Conservation (phyloP, 148 eudicot genomes). For the Spergularia bocconei region DNA sequence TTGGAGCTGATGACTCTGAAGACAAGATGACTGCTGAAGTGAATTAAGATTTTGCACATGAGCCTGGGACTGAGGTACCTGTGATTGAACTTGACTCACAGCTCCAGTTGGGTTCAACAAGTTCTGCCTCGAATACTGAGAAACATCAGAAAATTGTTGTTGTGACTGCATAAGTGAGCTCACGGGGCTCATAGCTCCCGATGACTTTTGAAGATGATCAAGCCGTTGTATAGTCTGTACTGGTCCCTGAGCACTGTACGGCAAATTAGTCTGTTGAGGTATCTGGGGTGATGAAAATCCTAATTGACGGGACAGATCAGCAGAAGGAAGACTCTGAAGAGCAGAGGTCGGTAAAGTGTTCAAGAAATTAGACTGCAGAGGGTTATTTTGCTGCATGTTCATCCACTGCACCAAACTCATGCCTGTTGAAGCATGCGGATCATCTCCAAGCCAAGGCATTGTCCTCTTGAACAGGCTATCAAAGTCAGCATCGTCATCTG, state of each 20-base stretch:
- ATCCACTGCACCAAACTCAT: slow-evolving; percentile 87
- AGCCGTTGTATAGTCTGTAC: slow-evolving; percentile 48
- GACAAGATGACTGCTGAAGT: slow-evolving; percentile 51
- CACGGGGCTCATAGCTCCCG: slow-evolving; percentile 39
- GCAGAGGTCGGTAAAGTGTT: slow-evolving; percentile 51
- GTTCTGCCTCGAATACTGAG: slow-evolving; percentile 55
- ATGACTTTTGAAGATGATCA: slow-evolving; percentile 73
- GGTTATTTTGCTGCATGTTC: slow-evolving; percentile 86
- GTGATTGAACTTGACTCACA: slow-evolving; percentile 54
- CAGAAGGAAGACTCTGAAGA: slow-evolving; percentile 45
- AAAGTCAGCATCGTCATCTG: slow-evolving; percentile 76
- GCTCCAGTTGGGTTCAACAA: slow-evolving; percentile 43
- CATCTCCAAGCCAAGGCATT: slow-evolving; percentile 97
- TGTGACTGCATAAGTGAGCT: slow-evolving; percentile 55
- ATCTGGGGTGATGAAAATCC: slow-evolving; percentile 57
- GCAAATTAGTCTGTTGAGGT: slow-evolving; percentile 58
- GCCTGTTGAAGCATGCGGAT: slow-evolving; percentile 61
- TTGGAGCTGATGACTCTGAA: slow-evolving; percentile 53
- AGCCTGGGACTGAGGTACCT: slow-evolving; percentile 42
- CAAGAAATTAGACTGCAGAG: slow-evolving; percentile 57
- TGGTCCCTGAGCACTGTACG: slow-evolving; percentile 52
- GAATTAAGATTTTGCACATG: slow-evolving; percentile 47
- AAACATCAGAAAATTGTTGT: slow-evolving; percentile 49
- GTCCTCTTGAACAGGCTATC: slow-evolving; percentile 68
- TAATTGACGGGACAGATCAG: slow-evolving; percentile 61